Conservation (phyloP, 495 filamentous ascomycete species). For the Chlorociboria aeruginascens region DNA sequence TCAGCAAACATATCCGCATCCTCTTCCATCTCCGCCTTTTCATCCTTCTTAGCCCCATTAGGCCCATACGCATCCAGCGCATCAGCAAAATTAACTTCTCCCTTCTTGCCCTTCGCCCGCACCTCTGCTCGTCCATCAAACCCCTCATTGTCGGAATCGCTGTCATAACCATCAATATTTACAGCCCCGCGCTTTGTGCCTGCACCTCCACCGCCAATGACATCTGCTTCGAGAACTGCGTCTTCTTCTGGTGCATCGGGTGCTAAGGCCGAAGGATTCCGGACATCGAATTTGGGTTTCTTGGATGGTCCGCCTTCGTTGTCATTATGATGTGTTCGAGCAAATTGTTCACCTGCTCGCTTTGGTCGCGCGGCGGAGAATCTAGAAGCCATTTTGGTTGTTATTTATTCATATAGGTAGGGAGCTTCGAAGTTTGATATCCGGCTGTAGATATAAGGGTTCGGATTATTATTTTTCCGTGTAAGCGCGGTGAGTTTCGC, state of each 20-base stretch:
- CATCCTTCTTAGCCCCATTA: conserved; percentile 12
- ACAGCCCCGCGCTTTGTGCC: conserved; percentile 82
- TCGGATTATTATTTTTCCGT: too few relatives aligned
- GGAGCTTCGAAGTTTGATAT: too few relatives aligned
- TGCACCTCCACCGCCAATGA: conserved; percentile 70
- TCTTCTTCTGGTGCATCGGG: conserved; percentile 66
- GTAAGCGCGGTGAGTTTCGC: neutral
- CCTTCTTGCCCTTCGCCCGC: conserved; percentile 38
- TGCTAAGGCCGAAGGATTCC: conserved; percentile 84
- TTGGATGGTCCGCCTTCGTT: conserved; percentile 44
- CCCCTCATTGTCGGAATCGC: conserved; percentile 85
- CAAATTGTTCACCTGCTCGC: conserved; percentile 66
- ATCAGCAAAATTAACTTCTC: conserved; percentile 29
- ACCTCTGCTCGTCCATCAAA: conserved; percentile 60
- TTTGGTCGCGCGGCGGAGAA: conserved; percentile 64
- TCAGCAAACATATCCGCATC: conserved; percentile 92
- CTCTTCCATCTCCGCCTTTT: conserved; percentile 37
- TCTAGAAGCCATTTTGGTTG: conserved; percentile 43
- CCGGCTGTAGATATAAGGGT: too few relatives aligned
- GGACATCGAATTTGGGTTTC: conserved; percentile 87
- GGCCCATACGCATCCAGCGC: conserved; percentile 32
- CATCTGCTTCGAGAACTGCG: conserved; percentile 75
- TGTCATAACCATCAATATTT: conserved; percentile 94
- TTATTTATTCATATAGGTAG: neutral
- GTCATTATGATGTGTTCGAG: conserved; percentile 56